Base-by-base conservation (phyloP, 495 filamentous ascomycete genomes). In the Hapsidospora chrysogenum region DNA sequence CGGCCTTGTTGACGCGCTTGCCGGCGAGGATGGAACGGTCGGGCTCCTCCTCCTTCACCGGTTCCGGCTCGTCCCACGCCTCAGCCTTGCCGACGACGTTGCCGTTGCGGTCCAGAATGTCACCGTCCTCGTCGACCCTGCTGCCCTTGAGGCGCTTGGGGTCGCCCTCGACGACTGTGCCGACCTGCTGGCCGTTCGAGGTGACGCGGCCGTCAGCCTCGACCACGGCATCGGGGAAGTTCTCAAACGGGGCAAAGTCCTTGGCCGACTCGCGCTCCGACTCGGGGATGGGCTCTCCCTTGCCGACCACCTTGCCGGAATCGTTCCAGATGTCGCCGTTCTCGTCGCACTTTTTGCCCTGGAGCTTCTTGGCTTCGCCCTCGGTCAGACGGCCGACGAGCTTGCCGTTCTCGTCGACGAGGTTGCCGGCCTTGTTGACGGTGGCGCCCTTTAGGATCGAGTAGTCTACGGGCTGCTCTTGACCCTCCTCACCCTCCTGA, bases 1-100 rank as follows among this genome's bases (percentile, higher is more conserved):
- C 84, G 6, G 63, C 66, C 54, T 89, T 89, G 59, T 92, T 92
- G 48, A 89, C 78, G 3, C 75, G 68, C 65, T 83, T 84, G 35
- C 84, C 84, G 3, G 80, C 82, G 4, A 92, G 63, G 10, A 66
- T 53, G 2, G 78, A 84, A 30, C 72, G 61, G 43, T 92, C 81
- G 3, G 57, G 46, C 39, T 70, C 59, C 1, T 52, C 35, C 33
- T 61, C 64, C 2, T 53, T 51, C 42, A 68, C 72, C 40, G 50
- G 37, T 36, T 58, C 53, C 55, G 61, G 41, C 67, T 74, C 20
- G 54, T 57, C 51, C 49, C 71, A 84, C 4, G 70, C 72, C 54
- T 85, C 78, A 10, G 76, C 78, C 34, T 71, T 74, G 34, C 84
- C 84, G 42, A 84, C 76, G 30, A 77, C 68, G 46, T 85, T 86